A percentile compares a stretch with the other conserved stretches of the same genome.
phyloP scores from a whole-genome alignment of 768 basidiomycete species.

The Boletus vermiculosoides region DNA sequence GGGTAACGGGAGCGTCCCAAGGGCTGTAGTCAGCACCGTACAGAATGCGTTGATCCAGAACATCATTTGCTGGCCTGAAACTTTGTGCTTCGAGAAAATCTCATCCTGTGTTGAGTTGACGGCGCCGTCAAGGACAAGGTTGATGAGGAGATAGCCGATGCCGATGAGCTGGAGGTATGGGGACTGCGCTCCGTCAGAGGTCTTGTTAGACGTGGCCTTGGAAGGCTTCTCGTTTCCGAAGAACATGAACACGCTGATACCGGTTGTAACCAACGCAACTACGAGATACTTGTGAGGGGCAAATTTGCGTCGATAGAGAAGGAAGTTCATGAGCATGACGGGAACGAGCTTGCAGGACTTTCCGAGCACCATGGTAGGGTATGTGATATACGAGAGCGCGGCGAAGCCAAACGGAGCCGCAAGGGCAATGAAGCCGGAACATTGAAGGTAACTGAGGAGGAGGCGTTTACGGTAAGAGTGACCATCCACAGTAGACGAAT shows the following conservation, averaged over 20 bases:
- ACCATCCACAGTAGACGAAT: constrained; percentile 27
- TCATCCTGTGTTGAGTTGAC: constrained; percentile 97
- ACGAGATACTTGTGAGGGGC: constrained; percentile 95
- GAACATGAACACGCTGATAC: constrained; percentile 94
- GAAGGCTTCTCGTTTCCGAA: constrained; percentile 60
- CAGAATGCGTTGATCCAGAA: constrained; percentile 93
- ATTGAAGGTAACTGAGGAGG: constrained; percentile 77
- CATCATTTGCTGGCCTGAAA: constrained; percentile 98
- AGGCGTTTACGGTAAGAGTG: constrained; percentile 45
- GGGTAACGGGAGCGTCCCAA: constrained; percentile 73
- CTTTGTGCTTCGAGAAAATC: constrained; percentile 76
- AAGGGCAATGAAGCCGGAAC: constrained; percentile 81
- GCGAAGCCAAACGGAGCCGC: constrained; percentile 97
- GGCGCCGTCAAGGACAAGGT: constrained; percentile 88
- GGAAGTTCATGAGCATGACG: constrained; percentile 95
- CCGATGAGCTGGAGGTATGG: constrained; percentile 68
- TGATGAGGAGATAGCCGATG: constrained; percentile 73
- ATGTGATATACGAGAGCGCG: constrained; percentile 91
- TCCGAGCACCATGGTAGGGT: constrained; percentile 98
- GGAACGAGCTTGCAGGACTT: constrained; percentile 99
- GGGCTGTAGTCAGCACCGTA: constrained; percentile 65
- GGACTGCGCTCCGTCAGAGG: constrained; percentile 24
- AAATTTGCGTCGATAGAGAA: constrained; percentile 91
- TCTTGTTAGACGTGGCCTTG: constrained; percentile 37
- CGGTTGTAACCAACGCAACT: constrained; percentile 85